Conservation (phyloP, 306 rosid genomes). For the Oemleria cerasiformis region DNA sequence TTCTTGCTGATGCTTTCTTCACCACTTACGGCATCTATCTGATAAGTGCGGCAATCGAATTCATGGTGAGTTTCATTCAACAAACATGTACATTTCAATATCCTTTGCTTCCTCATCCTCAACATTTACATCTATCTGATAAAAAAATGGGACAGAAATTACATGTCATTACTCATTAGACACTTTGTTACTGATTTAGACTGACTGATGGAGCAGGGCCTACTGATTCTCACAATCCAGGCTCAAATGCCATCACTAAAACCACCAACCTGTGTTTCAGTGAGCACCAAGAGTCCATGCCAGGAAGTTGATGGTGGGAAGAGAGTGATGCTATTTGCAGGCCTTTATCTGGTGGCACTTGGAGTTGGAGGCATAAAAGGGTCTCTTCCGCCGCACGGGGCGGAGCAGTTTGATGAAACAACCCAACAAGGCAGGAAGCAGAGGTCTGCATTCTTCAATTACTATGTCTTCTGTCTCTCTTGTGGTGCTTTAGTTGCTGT, state of each 20-base stretch:
- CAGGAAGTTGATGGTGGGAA: conserved; percentile 42
- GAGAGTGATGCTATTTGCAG: conserved; percentile 55
- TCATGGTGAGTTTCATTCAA: conserved; percentile 42
- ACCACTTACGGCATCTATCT: conserved; percentile 58
- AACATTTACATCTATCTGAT: not conserved
- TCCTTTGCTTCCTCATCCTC: not conserved
- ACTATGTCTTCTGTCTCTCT: conserved; percentile 65
- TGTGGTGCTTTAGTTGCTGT: conserved; percentile 77
- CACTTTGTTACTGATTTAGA: conserved; percentile 5
- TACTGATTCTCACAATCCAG: conserved; percentile 62
- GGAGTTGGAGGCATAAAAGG: conserved; percentile 96
- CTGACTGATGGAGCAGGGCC: conserved; percentile 50
- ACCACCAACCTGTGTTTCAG: conserved; percentile 53
- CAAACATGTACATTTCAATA: not conserved
- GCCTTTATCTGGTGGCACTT: conserved; percentile 72
- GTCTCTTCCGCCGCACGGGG: conserved; percentile 79
- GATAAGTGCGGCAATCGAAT: conserved; percentile 62
- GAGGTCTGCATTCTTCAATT: conserved; percentile 72
- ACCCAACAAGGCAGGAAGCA: conserved; percentile 53
- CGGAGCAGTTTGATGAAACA: conserved; percentile 72
- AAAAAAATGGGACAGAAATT: too few species aligned
- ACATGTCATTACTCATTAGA: not conserved
- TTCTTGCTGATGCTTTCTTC: conserved; percentile 67
- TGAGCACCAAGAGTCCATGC: conserved; percentile 37
- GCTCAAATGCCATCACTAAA: conserved; percentile 59